Percentiles rank a stretch among this genome's conserved stretches.
phyloP scores from a whole-genome alignment of 768 basidiomycete genomes.

The Postia placenta region DNA sequence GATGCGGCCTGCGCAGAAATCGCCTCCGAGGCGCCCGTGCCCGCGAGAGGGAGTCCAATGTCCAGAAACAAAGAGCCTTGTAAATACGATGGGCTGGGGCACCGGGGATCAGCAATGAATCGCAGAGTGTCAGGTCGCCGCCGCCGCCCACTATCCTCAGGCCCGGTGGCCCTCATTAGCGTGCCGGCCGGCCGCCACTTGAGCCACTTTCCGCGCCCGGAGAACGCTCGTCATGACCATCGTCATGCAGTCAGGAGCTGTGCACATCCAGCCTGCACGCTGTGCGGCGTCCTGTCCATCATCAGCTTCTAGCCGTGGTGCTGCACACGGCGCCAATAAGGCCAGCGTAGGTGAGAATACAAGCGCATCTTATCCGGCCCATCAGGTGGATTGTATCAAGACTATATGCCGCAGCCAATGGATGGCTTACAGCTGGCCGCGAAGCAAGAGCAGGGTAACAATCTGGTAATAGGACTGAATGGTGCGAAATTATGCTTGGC shows the following conservation, averaged over 20 bases:
- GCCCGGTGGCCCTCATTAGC: no score
- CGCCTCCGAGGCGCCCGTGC: no score
- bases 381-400: slow-evolving; percentile 2
- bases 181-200: no score
- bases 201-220: no score
- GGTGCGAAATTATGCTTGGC: slow-evolving; percentile 1
- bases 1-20: no score
- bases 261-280: no score
- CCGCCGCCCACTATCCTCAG: background rate
- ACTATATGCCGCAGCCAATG: background rate
- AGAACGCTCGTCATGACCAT: background rate
- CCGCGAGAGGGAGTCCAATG: no score
- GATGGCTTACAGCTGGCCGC: background rate
- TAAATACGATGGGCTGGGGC: background rate
- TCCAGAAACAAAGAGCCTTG: no score
- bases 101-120: background rate
- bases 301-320: background rate
- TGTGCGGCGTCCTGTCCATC: background rate
- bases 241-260: slow-evolving; percentile 1
- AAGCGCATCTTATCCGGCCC: slow-evolving; percentile 4
- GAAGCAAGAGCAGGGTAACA: slow-evolving; percentile 1
- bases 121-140: background rate
- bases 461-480: background rate
- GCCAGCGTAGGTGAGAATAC: slow-evolving; percentile 2
- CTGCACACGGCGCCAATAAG: background rate